These are phyloP conservation scores for Mallotus repandus DNA, from an alignment of 441 rosid species.

Conservation along the genomic window DNA sequence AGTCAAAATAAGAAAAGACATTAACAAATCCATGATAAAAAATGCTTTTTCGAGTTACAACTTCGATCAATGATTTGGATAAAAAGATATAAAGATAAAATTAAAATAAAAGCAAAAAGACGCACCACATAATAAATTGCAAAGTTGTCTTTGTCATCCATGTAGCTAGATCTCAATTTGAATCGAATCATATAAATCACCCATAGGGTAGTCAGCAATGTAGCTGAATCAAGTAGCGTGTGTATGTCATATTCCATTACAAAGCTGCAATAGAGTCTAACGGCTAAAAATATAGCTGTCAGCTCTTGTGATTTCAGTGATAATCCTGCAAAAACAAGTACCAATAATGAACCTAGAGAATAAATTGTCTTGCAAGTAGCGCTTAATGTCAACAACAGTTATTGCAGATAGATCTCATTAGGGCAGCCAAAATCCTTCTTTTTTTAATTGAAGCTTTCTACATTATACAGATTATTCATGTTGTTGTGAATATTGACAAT, in stretches of 20 bases:
- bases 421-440: neutral
- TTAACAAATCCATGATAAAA: neutral
- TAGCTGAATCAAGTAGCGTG: constrained; percentile 81
- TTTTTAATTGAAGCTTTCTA: neutral
- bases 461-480: neutral
- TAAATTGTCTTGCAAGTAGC: too few species aligned
- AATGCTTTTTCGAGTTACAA: neutral
- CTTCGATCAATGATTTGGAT: neutral
- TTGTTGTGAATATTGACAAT: too few species aligned
- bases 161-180: constrained; percentile 79
- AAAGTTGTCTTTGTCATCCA: constrained; percentile 93
- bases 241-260: constrained; percentile 98
- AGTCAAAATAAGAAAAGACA: neutral
- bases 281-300: constrained; percentile 86
- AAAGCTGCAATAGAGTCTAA: constrained; percentile 87
- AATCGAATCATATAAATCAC: constrained; percentile 92
- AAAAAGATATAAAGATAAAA: too few species aligned
- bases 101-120: neutral
- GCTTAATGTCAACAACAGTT: neutral
- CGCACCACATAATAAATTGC: constrained; percentile 83
- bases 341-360: constrained; percentile 1
- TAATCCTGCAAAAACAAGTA: constrained; percentile 62
- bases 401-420: neutral
- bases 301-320: constrained; percentile 91
- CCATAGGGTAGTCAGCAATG: constrained; percentile 86